Base-by-base conservation (phyloP, 2,329 filamentous ascomycete genomes). In the Aspergillus calidoustus region DNA sequence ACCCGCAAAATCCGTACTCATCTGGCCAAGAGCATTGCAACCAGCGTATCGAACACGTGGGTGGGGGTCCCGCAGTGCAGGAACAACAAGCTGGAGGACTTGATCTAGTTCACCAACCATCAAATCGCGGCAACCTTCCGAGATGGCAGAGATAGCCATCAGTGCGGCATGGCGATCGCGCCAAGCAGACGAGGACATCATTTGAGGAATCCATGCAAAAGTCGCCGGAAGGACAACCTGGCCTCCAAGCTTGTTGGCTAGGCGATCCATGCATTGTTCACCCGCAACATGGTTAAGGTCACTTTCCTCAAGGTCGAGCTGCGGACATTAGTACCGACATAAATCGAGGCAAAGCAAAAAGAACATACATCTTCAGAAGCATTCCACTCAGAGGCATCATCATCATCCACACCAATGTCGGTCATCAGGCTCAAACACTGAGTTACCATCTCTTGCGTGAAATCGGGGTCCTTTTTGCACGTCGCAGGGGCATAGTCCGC, bases 111-210 rank as follows among this genome's bases (percentile, higher is more conserved):
- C 95, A 47, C 91, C 91, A 67, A 97, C 86, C 95, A 99, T 99
- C 64, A 97, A 84, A 28, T 98, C 94, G 62, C 93, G 89, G 74
- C 95, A 99, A 43, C 95, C 95, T 78, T 99, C 95, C 0, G 95
- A 98, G 66, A 99, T 99, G 67, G 95, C 95, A 3, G 94, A 98
- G 64, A 99, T 97, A 25, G 95, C 95, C 95, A 99, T 99, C 56
- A 99, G 86, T 51, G 95, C 95, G 34, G 95, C 95, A 77, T 99
- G 95, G 64, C 94, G 88, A 77, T 99, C 95, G 72, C 92, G 89
- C 95, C 95, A 99, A 31, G 92, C 88, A 70, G 91, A 90, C 1
- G 95, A 98, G 57, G 89, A 92, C 89, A 98, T 96, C 95, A 99
- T 99, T 66, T 93, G 87, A 9, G 95, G 95, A 44, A 99, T 87